Evolutionary conservation across 2,329 filamentous ascomycete species (phyloP).

Genomic region (Huntiella bhutanensis): DNA sequence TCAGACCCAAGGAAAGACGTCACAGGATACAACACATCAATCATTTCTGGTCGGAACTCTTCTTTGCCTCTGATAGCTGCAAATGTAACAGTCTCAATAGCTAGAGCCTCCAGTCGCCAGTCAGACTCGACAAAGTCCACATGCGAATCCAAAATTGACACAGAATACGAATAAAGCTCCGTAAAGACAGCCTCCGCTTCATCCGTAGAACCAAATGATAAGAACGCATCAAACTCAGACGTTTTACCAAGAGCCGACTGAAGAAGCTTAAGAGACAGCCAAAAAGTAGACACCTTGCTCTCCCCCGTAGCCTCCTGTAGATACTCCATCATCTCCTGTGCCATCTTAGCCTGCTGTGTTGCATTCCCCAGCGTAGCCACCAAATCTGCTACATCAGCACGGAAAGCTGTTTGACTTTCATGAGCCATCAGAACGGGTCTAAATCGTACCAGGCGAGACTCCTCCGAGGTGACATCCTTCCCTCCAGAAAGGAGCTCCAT

Average conservation of each 20-base stretch:
- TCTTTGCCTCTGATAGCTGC: conserved; percentile 47
- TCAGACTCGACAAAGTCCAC: conserved; percentile 32
- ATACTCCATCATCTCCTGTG: conserved; percentile 44
- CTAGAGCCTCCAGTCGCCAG: conserved; percentile 59
- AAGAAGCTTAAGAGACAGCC: conserved; percentile 59
- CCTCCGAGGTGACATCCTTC: background rate
- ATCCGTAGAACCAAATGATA: conserved; percentile 30
- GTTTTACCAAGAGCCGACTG: conserved; percentile 34
- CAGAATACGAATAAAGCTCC: conserved; percentile 51
- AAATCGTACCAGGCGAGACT: conserved; percentile 22
- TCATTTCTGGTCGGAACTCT: conserved; percentile 65
- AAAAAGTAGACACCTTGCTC: conserved; percentile 51
- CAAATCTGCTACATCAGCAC: conserved; percentile 38
- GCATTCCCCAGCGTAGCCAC: conserved; percentile 35
- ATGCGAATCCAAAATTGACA: conserved; percentile 39
- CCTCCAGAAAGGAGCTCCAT: conserved; percentile 9
- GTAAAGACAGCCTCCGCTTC: conserved; percentile 31
- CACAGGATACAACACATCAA: conserved; percentile 83
- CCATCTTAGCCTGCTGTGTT: conserved; percentile 40
- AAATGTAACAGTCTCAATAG: conserved; percentile 62
- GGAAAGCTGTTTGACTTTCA: conserved; percentile 46
- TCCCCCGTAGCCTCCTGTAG: conserved; percentile 35
- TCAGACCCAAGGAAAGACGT: conserved; percentile 67
- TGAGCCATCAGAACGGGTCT: conserved; percentile 41
- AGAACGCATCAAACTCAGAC: conserved; percentile 43